Conservation (phyloP, 192 early-diverging fungal species). For the Coemansia erecta region DNA sequence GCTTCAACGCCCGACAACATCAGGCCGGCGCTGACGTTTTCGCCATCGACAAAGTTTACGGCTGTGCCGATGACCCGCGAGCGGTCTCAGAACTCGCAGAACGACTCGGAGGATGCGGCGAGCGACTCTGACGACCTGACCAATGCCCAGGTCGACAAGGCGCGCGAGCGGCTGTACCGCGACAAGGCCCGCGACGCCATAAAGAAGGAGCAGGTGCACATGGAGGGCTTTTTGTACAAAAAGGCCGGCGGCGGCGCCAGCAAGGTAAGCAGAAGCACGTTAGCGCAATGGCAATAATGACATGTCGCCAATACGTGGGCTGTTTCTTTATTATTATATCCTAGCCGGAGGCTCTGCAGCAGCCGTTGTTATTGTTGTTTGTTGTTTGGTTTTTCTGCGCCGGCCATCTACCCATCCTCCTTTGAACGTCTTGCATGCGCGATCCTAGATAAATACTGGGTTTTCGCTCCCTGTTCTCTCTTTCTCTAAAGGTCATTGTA, state of each 20-base stretch:
- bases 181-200: conserved; percentile 42
- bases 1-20: conserved; percentile 8
- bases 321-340: neutral
- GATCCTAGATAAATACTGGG: too few relatives aligned
- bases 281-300: too few relatives aligned
- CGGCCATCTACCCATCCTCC: too few relatives aligned
- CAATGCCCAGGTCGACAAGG: conserved; percentile 23
- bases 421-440: too few relatives aligned
- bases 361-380: neutral
- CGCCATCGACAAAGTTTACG: conserved; percentile 43
- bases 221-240: conserved; percentile 47
- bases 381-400: neutral
- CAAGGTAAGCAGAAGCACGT: conserved; percentile 38
- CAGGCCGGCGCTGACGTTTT: conserved; percentile 35
- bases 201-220: conserved; percentile 47
- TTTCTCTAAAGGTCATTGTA: too few relatives aligned
- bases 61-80: conserved; percentile 10
- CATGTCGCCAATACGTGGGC: too few relatives aligned
- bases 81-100: conserved; percentile 11
- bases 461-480: too few relatives aligned
- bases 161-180: conserved; percentile 25
- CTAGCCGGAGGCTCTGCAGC: neutral
- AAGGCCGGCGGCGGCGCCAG: conserved; percentile 42
- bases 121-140: conserved; percentile 48
- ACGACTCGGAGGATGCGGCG: conserved; percentile 38